A percentile compares a stretch with the other conserved stretches of the same genome.
Conservation (phyloP, 2,329 filamentous ascomycete genomes). For the Colletotrichum plurivorum region DNA sequence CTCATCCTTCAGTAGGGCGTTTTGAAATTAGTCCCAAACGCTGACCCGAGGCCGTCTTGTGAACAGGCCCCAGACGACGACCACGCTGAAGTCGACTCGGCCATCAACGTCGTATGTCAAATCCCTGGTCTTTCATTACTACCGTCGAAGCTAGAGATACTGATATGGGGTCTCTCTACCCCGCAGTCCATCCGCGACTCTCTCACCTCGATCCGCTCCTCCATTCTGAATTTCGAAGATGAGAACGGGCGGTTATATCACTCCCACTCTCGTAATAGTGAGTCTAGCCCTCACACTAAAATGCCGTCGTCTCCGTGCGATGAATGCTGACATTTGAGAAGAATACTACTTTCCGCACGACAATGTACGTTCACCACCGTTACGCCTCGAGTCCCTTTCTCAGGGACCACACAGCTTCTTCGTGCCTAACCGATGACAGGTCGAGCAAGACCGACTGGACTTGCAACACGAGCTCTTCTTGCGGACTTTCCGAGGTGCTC, state of each 20-base stretch:
- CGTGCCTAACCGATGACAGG: not conserved
- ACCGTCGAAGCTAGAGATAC: not conserved
- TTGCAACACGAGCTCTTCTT: conserved; percentile 54
- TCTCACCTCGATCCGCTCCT: conserved; percentile 30
- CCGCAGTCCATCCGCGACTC: conserved; percentile 30
- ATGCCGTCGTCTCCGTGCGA: no score
- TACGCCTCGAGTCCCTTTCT: no score
- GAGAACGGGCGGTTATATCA: conserved; percentile 30
- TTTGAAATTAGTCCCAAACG: not conserved
- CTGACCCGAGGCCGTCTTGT: not conserved
- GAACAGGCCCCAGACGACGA: conserved; percentile 22
- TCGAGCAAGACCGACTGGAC: conserved; percentile 44
- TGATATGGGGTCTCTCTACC: not conserved
- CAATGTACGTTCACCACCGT: conserved; percentile 5
- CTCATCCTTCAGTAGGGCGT: no score
- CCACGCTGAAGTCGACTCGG: conserved; percentile 19
- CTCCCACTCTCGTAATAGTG: conserved; percentile 33
- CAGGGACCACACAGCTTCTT: no score
- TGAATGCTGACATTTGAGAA: not conserved
- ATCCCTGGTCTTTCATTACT: no score
- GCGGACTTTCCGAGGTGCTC: conserved; percentile 50
- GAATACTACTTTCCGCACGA: conserved; percentile 38
- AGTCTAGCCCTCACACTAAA: fast-evolving
- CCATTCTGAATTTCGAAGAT: conserved; percentile 27
- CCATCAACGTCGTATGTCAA: conserved; percentile 28